Evolutionary conservation across 805 yeast species (phyloP).

Genomic region (Schizosaccharomyces pombe): DNA sequence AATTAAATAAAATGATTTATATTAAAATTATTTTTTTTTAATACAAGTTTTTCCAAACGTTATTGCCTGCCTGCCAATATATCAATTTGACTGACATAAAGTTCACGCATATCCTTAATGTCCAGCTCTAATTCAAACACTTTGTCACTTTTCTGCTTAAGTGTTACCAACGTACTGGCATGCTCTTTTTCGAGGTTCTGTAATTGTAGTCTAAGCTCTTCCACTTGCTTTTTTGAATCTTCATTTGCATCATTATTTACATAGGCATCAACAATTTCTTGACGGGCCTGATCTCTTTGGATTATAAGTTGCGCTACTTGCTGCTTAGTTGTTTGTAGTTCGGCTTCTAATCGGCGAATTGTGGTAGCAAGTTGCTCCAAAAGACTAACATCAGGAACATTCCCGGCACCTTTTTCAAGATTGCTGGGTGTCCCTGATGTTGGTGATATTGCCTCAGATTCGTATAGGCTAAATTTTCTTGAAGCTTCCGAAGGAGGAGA

Average conservation of each 20-base stretch:
- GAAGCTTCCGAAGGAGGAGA: background rate
- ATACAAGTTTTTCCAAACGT: background rate
- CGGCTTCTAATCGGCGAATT: background rate
- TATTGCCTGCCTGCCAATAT: background rate
- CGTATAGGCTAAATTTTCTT: no score
- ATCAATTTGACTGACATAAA: background rate
- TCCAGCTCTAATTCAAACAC: background rate
- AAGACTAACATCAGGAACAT: background rate
- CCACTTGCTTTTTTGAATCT: background rate
- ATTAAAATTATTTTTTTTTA: no score
- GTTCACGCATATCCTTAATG: background rate
- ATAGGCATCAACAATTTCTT: background rate
- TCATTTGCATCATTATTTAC: background rate
- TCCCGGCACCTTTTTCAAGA: background rate
- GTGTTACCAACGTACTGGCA: no score
- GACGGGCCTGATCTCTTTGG: background rate
- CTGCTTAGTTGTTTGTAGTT: background rate
- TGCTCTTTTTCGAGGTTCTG: background rate
- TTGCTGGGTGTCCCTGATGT: background rate
- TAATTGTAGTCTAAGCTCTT: background rate
- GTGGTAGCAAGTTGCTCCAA: background rate
- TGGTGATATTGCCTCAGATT: background rate
- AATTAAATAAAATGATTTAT: no score
- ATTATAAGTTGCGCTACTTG: background rate
- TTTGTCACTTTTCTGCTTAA: background rate